phyloP scores from a whole-genome alignment of 2,329 filamentous ascomycete genomes.

The Phialophora verrucosa region DNA sequence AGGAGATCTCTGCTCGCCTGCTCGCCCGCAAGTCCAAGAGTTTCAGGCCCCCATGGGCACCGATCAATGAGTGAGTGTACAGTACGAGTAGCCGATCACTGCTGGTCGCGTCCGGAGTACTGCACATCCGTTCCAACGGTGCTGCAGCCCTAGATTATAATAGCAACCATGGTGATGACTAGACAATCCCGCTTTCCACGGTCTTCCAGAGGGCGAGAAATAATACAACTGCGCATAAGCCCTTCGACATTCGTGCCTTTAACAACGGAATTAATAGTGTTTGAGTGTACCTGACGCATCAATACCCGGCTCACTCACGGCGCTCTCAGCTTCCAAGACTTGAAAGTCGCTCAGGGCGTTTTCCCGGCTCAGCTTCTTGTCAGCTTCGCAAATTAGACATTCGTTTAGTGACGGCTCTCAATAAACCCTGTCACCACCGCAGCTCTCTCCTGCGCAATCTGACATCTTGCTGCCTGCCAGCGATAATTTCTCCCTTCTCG shows the following conservation, averaged over 20 bases:
- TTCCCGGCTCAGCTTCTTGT: constrained; percentile 19
- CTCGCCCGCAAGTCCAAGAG: not conserved
- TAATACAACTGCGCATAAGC: too few relatives aligned
- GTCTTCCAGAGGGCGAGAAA: not conserved
- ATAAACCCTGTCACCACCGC: constrained; percentile 19
- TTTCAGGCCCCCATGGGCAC: not conserved
- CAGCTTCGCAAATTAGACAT: constrained; percentile 24
- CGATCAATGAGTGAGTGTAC: not conserved
- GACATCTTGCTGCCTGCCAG: constrained; percentile 20
- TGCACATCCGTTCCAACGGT: not conserved
- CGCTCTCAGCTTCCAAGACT: constrained; percentile 7
- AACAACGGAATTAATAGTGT: constrained; percentile 1
- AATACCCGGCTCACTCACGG: too few relatives aligned
- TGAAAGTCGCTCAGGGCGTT: constrained; percentile 8
- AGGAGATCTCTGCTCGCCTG: constrained; percentile 1
- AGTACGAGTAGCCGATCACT: constrained; percentile 4
- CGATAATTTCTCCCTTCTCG: not conserved
- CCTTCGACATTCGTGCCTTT: not conserved
- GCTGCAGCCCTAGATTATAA: constrained; percentile 11
- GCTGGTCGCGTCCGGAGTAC: not conserved
- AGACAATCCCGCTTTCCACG: not conserved
- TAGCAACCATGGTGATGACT: constrained; percentile 4
- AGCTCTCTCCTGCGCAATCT: constrained; percentile 14
- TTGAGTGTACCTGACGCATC: too few relatives aligned
- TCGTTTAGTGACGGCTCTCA: constrained; percentile 1